phyloP scores from a whole-genome alignment of 1,284 basidiomycete species.

The Trametes polyzona region DNA sequence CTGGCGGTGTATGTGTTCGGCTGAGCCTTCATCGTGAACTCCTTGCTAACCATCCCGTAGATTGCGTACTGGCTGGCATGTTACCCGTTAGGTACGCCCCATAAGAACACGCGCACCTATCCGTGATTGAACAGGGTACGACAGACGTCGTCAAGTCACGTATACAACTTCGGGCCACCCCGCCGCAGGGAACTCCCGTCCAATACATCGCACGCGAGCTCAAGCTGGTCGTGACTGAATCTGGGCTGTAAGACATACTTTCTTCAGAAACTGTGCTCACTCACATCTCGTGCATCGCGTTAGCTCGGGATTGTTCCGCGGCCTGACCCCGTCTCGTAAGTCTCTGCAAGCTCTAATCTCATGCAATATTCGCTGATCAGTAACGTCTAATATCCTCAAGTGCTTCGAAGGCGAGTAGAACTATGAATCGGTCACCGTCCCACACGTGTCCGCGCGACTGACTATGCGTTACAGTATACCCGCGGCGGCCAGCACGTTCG shows the following conservation, averaged over 20 bases:
- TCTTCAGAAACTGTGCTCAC: too few species aligned
- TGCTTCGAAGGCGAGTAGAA: slow-evolving; percentile 58
- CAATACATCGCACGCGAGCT: slow-evolving; percentile 84
- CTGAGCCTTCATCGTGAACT: too few species aligned
- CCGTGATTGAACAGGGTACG: background rate
- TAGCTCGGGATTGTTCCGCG: slow-evolving; percentile 76
- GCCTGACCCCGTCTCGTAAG: slow-evolving; percentile 72
- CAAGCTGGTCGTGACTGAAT: slow-evolving; percentile 68
- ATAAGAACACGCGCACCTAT: too few species aligned
- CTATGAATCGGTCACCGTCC: too few species aligned
- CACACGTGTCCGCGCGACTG: background rate
- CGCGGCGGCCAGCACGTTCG: slow-evolving; percentile 89
- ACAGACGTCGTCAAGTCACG: slow-evolving; percentile 93
- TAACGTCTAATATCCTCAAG: slow-evolving; percentile 31
- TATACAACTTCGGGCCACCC: slow-evolving; percentile 79
- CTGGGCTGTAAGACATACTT: slow-evolving; percentile 67
- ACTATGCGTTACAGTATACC: slow-evolving; percentile 66
- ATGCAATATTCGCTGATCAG: background rate
- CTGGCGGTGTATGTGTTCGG: slow-evolving; percentile 73
- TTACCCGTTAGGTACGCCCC: slow-evolving; percentile 76
- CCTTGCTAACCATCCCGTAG: slow-evolving; percentile 39
- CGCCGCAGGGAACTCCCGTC: slow-evolving; percentile 78
- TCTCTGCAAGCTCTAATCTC: slow-evolving; percentile 18
- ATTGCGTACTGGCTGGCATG: slow-evolving; percentile 94
- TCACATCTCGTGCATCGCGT: background rate